Evolutionary conservation across 2,329 filamentous ascomycete species (phyloP).

Genomic region (Aspergillus pseudoglaucus): DNA sequence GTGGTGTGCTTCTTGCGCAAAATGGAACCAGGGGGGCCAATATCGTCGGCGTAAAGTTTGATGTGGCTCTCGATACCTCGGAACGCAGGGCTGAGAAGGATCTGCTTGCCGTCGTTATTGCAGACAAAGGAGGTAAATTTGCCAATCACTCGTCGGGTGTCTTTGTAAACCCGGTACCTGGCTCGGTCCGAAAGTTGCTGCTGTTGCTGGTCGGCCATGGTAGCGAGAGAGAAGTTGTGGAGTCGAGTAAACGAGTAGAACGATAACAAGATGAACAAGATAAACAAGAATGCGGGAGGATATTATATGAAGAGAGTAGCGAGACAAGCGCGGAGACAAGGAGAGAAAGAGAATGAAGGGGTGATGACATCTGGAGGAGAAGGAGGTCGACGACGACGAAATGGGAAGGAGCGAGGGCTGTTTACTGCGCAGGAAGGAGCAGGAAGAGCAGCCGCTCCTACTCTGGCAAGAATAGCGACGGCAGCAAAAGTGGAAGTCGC

Average conservation of each 20-base stretch:
- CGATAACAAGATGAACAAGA: neutral
- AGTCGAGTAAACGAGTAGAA: too few relatives aligned
- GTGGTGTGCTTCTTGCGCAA: constrained; percentile 17
- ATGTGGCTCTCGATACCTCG: constrained; percentile 18
- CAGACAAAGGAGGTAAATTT: constrained; percentile 13
- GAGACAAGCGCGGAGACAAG: neutral
- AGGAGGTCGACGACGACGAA: neutral
- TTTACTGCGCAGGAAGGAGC: neutral
- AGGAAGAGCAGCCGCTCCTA: neutral
- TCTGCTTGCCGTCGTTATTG: constrained; percentile 18
- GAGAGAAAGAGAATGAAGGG: too few relatives aligned
- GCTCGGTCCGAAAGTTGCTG: too few relatives aligned
- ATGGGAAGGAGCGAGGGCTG: neutral
- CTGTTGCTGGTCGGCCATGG: too few relatives aligned
- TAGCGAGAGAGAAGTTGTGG: too few relatives aligned
- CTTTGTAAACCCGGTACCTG: too few relatives aligned
- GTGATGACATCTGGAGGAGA: neutral
- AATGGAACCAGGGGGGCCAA: constrained; percentile 17
- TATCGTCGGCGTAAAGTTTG: constrained; percentile 16
- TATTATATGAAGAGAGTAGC: neutral
- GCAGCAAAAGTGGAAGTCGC: too few relatives aligned
- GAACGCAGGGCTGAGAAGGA: constrained; percentile 18
- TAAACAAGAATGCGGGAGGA: neutral
- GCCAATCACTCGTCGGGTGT: too few relatives aligned
- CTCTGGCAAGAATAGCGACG: too few relatives aligned